Percentiles rank a stretch among this genome's conserved stretches.
Evolutionary conservation across 1,284 basidiomycete genomes (phyloP).

Genomic region (Ustilago nuda): DNA sequence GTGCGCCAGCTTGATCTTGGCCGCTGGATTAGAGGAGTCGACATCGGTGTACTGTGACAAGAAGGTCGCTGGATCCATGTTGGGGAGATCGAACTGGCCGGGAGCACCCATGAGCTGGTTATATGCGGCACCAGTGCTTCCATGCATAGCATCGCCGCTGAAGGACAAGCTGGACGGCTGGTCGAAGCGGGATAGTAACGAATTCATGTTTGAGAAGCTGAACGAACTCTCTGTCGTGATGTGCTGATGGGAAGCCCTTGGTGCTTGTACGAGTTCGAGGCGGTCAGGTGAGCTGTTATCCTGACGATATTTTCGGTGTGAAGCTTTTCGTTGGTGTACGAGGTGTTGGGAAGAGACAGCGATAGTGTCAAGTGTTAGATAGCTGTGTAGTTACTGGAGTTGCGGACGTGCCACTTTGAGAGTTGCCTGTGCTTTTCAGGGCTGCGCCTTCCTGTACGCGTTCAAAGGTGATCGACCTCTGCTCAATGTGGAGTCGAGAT

Average conservation of each 20-base stretch:
- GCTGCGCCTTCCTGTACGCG: conserved; percentile 20
- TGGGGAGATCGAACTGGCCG: conserved; percentile 56
- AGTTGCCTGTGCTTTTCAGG: conserved; percentile 30
- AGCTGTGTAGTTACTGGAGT: neutral
- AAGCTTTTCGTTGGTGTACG: too few relatives aligned
- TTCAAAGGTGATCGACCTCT: conserved; percentile 35
- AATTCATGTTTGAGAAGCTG: conserved; percentile 43
- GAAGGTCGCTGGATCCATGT: conserved; percentile 61
- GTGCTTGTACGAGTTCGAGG: neutral
- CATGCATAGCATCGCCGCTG: conserved; percentile 17
- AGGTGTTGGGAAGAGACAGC: neutral
- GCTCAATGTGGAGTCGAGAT: conserved; percentile 12
- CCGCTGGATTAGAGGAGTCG: conserved; percentile 66
- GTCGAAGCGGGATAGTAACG: conserved; percentile 54
- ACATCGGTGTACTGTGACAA: conserved; percentile 68
- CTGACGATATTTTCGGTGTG: too few relatives aligned
- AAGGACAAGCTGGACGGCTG: conserved; percentile 26
- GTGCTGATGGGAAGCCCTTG: neutral
- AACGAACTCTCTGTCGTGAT: neutral
- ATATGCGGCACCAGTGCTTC: conserved; percentile 12
- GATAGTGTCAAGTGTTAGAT: conserved; percentile 5
- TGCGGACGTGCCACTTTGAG: conserved; percentile 11
- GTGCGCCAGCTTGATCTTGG: conserved; percentile 93
- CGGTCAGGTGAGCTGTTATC: too few relatives aligned
- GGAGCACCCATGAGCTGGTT: conserved; percentile 42